phyloP scores from a whole-genome alignment of 2,329 filamentous ascomycete genomes.

The Tolypocladium nubicola region DNA sequence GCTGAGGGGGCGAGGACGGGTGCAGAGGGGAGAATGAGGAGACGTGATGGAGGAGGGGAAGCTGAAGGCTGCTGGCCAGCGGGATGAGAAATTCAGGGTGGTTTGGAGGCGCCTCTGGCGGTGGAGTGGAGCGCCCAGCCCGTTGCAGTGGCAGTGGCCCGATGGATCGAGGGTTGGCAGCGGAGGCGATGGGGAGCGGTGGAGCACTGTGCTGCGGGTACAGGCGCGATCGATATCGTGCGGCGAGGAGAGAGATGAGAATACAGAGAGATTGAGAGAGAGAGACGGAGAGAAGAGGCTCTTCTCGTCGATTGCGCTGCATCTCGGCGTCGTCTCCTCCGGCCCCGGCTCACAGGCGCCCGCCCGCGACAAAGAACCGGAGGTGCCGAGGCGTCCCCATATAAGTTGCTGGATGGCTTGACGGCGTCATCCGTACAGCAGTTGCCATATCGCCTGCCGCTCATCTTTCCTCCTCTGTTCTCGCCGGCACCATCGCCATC shows the following conservation, averaged over 20 bases:
- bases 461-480: too few relatives aligned
- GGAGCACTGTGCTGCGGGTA: neutral
- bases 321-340: neutral
- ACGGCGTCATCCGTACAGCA: too few relatives aligned
- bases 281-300: neutral
- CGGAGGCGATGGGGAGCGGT: neutral
- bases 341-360: neutral
- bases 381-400: neutral
- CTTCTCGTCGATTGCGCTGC: neutral
- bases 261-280: neutral
- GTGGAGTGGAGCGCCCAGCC: neutral
- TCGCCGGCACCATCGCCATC: too few relatives aligned
- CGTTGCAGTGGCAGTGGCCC: neutral
- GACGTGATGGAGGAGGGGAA: neutral
- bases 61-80: neutral
- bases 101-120: neutral
- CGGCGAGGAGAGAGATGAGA: neutral
- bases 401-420: neutral
- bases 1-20: neutral
- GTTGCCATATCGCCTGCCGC: neutral
- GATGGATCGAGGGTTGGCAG: neutral
- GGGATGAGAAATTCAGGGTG: neutral
- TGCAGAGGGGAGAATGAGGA: neutral
- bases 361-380: constrained; percentile 1
- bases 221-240: neutral